Evolutionary conservation across 345 rosid genomes (phyloP), one percentile per base, ranked within the genome.

Genomic region (Rhodamnia argentea): DNA sequence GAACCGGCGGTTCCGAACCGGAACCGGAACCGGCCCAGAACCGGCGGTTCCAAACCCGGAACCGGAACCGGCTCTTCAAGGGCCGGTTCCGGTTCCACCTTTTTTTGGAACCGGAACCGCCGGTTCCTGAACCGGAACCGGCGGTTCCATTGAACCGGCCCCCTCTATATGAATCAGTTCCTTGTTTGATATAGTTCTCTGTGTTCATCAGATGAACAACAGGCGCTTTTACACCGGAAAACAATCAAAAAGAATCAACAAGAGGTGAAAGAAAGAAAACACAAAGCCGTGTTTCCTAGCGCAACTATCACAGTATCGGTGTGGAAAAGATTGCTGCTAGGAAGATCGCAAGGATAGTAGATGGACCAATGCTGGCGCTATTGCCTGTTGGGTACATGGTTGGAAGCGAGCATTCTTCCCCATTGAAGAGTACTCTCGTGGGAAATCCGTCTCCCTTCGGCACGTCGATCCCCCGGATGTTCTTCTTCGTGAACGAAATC

Each of bases 341-440:
- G 81, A 70, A 70, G 81, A 70, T 70, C 7, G 47, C 37, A 37
- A 70, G 81, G 47, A 37, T 18, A 20, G 20, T 37, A 24, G 87
- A 84, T 5, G 92, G 86, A n/a, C 84, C 86, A 86, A 84, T 90
- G 83, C 89, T 83, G 37, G 88, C 89, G 53, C 94, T 82, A 86
- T 86, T 89, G 85, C 90, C 83, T 53, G 92, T 87, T 27, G 99
- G 99, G 70, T 82, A 84, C 57, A 90, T 52, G 7, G 90, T 74
- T 47, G 99, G 98, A 82, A 97, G 95, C 10, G 98, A 88, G 85
- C 99, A 97, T 55, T 96, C 98, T 85, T 97, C 97, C n/a, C 99
- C 99, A 32, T 97, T 97, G 91, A 97, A 97, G 91, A 92, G 94
- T 44, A 97, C 98, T 91, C 94, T 97, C 4, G 96, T 87, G 11